These are phyloP conservation scores for Apostasia ramifera DNA, from an alignment of 106 monocot genomes.

Conservation along the genomic window DNA sequence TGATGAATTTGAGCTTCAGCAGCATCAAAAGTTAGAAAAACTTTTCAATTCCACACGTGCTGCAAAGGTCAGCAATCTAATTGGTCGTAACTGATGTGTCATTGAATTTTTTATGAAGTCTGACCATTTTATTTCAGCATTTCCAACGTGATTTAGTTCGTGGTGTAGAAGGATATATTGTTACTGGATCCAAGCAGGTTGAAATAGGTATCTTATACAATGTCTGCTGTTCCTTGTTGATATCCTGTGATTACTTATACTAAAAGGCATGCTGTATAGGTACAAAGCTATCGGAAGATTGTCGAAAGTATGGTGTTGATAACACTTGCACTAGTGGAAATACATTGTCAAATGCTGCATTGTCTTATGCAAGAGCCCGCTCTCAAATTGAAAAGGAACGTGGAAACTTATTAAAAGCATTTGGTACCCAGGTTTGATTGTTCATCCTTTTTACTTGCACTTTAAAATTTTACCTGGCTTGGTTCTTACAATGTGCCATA, in stretches of 20 bases:
- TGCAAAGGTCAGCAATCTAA: slow-evolving; percentile 49
- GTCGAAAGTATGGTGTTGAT: slow-evolving; percentile 94
- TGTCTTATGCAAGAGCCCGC: slow-evolving; percentile 61
- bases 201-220: slow-evolving; percentile 67
- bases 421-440: slow-evolving; percentile 76
- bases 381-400: slow-evolving; percentile 90
- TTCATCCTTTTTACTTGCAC: neutral
- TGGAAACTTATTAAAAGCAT: slow-evolving; percentile 77
- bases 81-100: neutral
- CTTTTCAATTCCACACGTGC: slow-evolving; percentile 94
- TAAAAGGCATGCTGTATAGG: slow-evolving; percentile 22
- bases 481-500: too few species aligned
- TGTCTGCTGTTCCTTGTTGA: neutral
- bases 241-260: slow-evolving; percentile 1
- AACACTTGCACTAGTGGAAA: slow-evolving; percentile 91
- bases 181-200: slow-evolving; percentile 91
- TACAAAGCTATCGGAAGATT: slow-evolving; percentile 86
- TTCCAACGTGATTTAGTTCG: slow-evolving; percentile 97
- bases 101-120: neutral
- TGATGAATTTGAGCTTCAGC: slow-evolving; percentile 68
- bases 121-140: slow-evolving; percentile 54
- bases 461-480: too few species aligned
- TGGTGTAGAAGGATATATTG: slow-evolving; percentile 98
- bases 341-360: slow-evolving; percentile 82
- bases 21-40: slow-evolving; percentile 90